Conservation (phyloP, 352 stramenopile species). For the Phytophthora ohioensis region DNA sequence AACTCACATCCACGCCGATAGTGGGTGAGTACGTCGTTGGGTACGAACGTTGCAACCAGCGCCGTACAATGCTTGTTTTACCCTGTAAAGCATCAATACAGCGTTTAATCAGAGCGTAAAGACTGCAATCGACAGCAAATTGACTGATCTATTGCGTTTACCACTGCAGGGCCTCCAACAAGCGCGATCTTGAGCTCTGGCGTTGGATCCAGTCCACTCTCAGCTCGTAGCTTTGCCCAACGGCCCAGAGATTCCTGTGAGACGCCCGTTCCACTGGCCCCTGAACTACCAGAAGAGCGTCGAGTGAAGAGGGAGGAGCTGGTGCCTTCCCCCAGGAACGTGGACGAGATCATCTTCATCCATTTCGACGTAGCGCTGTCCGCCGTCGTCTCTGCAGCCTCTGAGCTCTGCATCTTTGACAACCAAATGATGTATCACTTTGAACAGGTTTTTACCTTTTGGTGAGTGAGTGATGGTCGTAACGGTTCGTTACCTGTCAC, state of each 20-base stretch:
- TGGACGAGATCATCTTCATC: slow-evolving; percentile 89
- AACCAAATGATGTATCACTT: not conserved
- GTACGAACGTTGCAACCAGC: slow-evolving; percentile 82
- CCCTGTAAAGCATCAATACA: slow-evolving; percentile 44
- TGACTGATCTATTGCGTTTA: slow-evolving; percentile 23
- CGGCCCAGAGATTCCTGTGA: slow-evolving; percentile 19
- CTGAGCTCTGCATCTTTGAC: slow-evolving; percentile 29
- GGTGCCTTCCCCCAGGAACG: slow-evolving; percentile 65
- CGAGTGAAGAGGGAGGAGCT: slow-evolving; percentile 56
- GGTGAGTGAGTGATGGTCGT: slow-evolving; percentile 18
- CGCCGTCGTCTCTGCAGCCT: slow-evolving; percentile 17
- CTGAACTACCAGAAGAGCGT: slow-evolving; percentile 27
- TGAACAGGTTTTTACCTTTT: too few species aligned
- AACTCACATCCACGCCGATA: slow-evolving; percentile 80
- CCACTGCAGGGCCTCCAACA: slow-evolving; percentile 79
- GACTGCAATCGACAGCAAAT: not conserved
- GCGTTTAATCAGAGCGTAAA: not conserved
- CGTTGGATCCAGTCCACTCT: slow-evolving; percentile 52
- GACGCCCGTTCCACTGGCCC: slow-evolving; percentile 1
- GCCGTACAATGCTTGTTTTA: slow-evolving; percentile 84
- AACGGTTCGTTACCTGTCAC: slow-evolving; percentile 3
- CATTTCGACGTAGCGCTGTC: slow-evolving; percentile 67
- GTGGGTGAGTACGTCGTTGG: slow-evolving; percentile 74
- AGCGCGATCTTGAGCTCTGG: slow-evolving; percentile 86
- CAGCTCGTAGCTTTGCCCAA: slow-evolving; percentile 31